Percentiles rank a stretch among this genome's conserved stretches.
These are phyloP conservation scores for Saccharomycopsis sp. DNA, from an alignment of 805 yeast genomes.

Conservation along the genomic window DNA sequence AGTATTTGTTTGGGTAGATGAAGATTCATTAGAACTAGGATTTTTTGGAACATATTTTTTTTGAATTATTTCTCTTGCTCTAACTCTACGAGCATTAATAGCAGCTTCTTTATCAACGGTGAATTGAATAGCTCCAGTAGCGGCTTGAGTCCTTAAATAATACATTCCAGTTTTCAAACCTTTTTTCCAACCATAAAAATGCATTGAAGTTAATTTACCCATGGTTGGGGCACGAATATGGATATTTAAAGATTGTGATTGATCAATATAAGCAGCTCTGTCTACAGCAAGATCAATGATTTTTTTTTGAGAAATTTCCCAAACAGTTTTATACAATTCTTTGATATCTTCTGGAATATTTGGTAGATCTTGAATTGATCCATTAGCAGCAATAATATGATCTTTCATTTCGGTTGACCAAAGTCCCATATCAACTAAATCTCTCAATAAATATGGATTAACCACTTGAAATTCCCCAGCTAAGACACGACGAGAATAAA, in stretches of 20 bases:
- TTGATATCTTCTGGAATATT: constrained; percentile 68
- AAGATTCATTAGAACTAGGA: constrained; percentile 2
- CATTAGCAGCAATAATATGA: constrained; percentile 63
- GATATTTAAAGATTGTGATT: constrained; percentile 87
- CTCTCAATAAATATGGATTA: constrained; percentile 75
- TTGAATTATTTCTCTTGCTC: constrained; percentile 22
- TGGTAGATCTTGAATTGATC: constrained; percentile 73
- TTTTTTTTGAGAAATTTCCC: constrained; percentile 87
- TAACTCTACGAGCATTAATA: constrained; percentile 15
- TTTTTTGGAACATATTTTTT: constrained; percentile 26
- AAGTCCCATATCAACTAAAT: constrained; percentile 67
- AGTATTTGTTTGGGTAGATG: constrained; percentile 21
- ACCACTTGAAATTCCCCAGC: constrained; percentile 94
- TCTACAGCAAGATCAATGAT: constrained; percentile 73
- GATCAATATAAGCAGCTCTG: constrained; percentile 75
- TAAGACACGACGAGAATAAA: constrained; percentile 80
- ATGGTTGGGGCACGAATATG: constrained; percentile 84
- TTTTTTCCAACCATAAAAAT: constrained; percentile 97
- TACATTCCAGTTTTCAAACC: constrained; percentile 99
- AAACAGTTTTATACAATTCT: constrained; percentile 80
- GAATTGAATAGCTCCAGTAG: constrained; percentile 92
- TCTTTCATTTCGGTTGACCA: constrained; percentile 80
- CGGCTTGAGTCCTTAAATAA: constrained; percentile 95
- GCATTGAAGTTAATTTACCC: constrained; percentile 97
- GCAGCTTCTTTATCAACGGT: constrained; percentile 43